Base-by-base conservation (phyloP, 345 rosid species). In the Salix koriyanagi region DNA sequence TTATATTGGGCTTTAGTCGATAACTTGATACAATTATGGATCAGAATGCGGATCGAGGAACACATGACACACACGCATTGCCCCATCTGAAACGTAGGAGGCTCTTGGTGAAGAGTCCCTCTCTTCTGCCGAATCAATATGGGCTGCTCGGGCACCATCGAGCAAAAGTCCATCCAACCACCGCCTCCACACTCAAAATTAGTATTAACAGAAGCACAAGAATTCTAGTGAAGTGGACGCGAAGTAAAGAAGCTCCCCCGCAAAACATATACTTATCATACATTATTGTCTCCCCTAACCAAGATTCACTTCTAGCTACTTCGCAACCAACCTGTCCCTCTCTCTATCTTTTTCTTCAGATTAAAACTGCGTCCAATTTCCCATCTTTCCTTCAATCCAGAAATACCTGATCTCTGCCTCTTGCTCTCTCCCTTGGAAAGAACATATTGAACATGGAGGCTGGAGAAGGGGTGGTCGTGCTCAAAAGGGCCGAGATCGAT, bases 401-500 rank as follows among this genome's bases (percentile, higher is more conserved):
- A 30, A 30, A 62, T 64, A 67, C 18, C 78, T 16, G n/a, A 18
- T 30, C n/a, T 50, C 44, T 41, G 2, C 37, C 75, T 34, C 37
- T 14, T 3, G 15, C 28, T 81, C 25, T 75, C 64, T 65, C 18
- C 61, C 70, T 72, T 58, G 8, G 71, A 54, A 73, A 50, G 26
- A 23, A 21, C 71, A 62, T 16, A 42, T 23, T 21, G 76, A 64
- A 30, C 64, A 83, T 77, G 85, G 87, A 74, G 34, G 82, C 65
- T 56, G 82, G 74, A 5, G 82, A 76, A 6, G 82, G 79, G 21
- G 85, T 32, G 8, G 62, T 70, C 13, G 72, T 67, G 56, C 25
- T 73, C 62, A 87, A 75, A 36, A 90, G 91, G 81, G 94, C 91
- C 10, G 98, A 90, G 80, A 90, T 94, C 1, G 97, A 94, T 64